Percentiles rank a stretch among this genome's conserved stretches.
phyloP scores from a whole-genome alignment of 2,329 filamentous ascomycete genomes.

The Penicillium sp. region DNA sequence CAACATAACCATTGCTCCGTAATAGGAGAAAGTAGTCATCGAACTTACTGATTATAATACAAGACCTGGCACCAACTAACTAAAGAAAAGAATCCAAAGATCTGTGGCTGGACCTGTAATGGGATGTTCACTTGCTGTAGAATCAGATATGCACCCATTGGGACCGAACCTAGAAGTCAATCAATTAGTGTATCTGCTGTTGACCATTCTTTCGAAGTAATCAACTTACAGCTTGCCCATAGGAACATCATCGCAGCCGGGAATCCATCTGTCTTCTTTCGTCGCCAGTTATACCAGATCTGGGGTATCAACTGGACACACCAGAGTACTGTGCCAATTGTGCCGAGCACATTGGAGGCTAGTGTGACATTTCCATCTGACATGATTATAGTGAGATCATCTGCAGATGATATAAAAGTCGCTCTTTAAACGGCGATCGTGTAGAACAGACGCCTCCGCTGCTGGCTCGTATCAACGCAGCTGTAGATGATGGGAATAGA shows the following conservation, averaged over 20 bases:
- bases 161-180: constrained; percentile 39
- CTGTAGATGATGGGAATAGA: not conserved
- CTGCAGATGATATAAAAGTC: not conserved
- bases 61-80: constrained; percentile 55
- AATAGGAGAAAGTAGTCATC: not conserved
- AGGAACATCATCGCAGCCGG: constrained; percentile 63
- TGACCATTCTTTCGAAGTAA: not conserved
- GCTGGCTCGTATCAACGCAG: not conserved
- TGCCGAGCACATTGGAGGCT: constrained; percentile 30
- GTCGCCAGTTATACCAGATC: constrained; percentile 64
- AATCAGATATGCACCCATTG: constrained; percentile 55
- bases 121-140: constrained; percentile 57
- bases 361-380: constrained; percentile 7
- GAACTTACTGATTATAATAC: constrained; percentile 51
- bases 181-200: not conserved
- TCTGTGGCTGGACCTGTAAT: constrained; percentile 56
- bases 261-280: constrained; percentile 62
- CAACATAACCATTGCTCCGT: not conserved
- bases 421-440: no score
- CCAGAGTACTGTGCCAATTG: constrained; percentile 44
- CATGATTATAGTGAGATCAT: not conserved
- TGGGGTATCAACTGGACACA: constrained; percentile 42
- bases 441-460: no score
- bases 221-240: constrained; percentile 55
- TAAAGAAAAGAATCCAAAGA: constrained; percentile 52